Evolutionary conservation across 192 early-diverging fungal genomes (phyloP).

Genomic region (Allomyces macrogynus): DNA sequence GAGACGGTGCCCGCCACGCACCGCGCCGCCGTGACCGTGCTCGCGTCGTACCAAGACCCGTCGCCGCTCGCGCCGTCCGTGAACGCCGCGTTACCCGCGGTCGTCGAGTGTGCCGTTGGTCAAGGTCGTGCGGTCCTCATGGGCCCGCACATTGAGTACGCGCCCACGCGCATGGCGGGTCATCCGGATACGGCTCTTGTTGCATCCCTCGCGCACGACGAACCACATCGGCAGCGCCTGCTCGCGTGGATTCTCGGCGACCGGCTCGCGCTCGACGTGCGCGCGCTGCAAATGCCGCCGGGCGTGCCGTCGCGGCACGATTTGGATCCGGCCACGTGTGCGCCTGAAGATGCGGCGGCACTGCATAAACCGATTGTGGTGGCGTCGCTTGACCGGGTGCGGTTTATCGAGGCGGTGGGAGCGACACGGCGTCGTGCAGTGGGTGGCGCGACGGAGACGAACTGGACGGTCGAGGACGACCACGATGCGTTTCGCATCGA

Average conservation of each 20-base stretch:
- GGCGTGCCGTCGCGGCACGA: too few species aligned
- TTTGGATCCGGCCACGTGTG: too few species aligned
- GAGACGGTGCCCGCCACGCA: neutral
- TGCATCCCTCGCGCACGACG: conserved; percentile 19
- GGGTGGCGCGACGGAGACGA: too few species aligned
- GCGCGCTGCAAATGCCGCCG: too few species aligned
- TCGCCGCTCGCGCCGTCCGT: neutral
- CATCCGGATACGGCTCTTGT: conserved; percentile 29
- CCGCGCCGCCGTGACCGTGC: neutral
- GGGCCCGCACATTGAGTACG: conserved; percentile 72
- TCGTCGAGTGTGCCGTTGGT: conserved; percentile 47
- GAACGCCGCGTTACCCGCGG: conserved; percentile 17
- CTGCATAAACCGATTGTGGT: too few species aligned
- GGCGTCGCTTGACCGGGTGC: too few species aligned
- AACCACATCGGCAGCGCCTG: conserved; percentile 25
- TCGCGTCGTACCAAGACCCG: neutral
- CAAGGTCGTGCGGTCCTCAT: conserved; percentile 44
- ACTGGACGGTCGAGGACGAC: too few species aligned
- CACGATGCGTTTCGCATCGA: too few species aligned
- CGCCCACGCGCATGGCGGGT: conserved; percentile 28
- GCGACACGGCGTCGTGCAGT: too few species aligned
- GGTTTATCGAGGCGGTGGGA: too few species aligned
- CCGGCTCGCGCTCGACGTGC: too few species aligned
- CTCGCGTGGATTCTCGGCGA: neutral
- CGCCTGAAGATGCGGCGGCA: too few species aligned